Evolutionary conservation across 2,329 filamentous ascomycete genomes (phyloP), one percentile per base, ranked within the genome.

Genomic region (Hortaea sp.): DNA sequence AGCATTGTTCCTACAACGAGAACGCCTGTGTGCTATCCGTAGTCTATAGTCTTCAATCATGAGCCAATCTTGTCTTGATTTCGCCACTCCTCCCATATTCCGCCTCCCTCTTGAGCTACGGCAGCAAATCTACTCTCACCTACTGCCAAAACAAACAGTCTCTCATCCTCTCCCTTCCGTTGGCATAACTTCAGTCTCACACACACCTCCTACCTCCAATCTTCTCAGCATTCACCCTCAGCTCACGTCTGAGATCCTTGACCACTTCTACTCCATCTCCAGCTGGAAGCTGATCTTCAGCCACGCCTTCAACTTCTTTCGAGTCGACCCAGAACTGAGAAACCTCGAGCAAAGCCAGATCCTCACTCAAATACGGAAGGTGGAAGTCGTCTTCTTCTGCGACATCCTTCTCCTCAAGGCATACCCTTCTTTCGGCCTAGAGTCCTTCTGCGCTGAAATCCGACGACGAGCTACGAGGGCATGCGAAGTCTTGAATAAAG

Each of bases 61-160:
- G 20, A 20, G 20, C 20, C 20, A 20, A 20, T 20, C 20, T 20
- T 20, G 20, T 20, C 20, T 20, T 20, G 20, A 20, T 20, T 20
- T 4, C 20, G 20, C 50, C 9, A 9, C 32, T 4, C 32, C 46
- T 47, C 49, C 51, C 10, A 55, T 55, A 50, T 64, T 60, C 51
- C 63, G 46, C 37, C 62, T 72, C 10, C 69, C 70, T 4, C 46
- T 68, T 43, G 70, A 73, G 49, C 59, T 73, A 35, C 66, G 70
- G 29, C 60, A 65, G 20, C 54, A 66, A 6, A 68, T 73, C 34
- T 72, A 70, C 56, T 39, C 49, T 31, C 58, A 62, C 49, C 45
- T 71, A 30, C 59, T 71, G 35, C 53, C 53, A 5, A 20, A 28
- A 7, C 46, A 53, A 30, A 51, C 50, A 30, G 46, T 57, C 47